Conservation (phyloP, 306 rosid species). For the Styphnolobium japonicum region DNA sequence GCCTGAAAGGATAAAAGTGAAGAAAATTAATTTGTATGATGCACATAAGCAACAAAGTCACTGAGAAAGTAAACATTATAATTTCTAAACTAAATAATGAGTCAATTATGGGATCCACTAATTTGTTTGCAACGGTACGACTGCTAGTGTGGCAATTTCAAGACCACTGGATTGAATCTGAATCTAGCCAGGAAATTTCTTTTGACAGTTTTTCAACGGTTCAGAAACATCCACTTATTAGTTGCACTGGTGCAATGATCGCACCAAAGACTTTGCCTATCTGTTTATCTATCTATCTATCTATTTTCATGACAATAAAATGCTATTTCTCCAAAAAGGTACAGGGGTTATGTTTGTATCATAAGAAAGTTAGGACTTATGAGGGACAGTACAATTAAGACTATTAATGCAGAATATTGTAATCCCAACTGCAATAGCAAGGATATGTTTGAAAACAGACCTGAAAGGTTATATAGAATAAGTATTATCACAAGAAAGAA, state of each 20-base stretch:
- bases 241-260: no score
- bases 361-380: not conserved
- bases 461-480: not conserved
- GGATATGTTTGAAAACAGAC: constrained; percentile 1
- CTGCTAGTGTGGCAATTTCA: no score
- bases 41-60: not conserved
- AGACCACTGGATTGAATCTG: no score
- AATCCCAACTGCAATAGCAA: not conserved
- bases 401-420: not conserved
- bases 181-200: no score
- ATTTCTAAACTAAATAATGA: constrained; percentile 1
- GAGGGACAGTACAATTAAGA: not conserved
- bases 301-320: not conserved
- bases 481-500: not conserved
- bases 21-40: not conserved
- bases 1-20: constrained; percentile 27
- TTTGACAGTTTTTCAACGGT: no score
- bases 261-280: no score
- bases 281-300: not conserved
- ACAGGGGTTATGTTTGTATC: not conserved
- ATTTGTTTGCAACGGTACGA: no score
- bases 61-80: not conserved
- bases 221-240: no score
- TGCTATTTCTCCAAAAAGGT: not conserved
- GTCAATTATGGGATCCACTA: no score